A percentile compares a stretch with the other conserved stretches of the same genome.
Evolutionary conservation across 495 filamentous ascomycete genomes (phyloP).

Genomic region (Penicillium lividum): DNA sequence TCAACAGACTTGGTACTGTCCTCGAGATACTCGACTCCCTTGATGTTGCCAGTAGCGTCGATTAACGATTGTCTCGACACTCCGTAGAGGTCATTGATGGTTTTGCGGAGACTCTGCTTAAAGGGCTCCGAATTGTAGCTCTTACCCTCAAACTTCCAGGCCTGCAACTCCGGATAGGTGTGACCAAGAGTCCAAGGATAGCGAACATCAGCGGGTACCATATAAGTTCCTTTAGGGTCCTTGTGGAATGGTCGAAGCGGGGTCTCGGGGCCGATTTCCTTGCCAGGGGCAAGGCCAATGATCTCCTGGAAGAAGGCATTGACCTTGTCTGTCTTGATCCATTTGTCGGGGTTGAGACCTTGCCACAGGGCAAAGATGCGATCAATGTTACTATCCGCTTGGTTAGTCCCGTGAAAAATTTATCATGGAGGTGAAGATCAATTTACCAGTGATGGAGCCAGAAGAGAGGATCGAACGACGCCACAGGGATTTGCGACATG

Average conservation of each 20-base stretch:
- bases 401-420: background rate
- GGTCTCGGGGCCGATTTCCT: conserved; percentile 10
- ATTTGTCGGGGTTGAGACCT: conserved; percentile 33
- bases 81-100: conserved; percentile 39
- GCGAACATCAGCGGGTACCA: conserved; percentile 30
- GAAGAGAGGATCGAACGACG: conserved; percentile 49
- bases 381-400: conserved; percentile 37
- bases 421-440: background rate
- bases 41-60: background rate
- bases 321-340: conserved; percentile 20
- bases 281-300: conserved; percentile 22
- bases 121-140: conserved; percentile 18
- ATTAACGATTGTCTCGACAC: conserved; percentile 9
- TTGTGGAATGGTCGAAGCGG: conserved; percentile 38
- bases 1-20: conserved; percentile 10
- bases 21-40: conserved; percentile 6
- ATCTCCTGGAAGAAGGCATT: conserved; percentile 20
- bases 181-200: conserved; percentile 41
- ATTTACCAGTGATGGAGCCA: conserved; percentile 27
- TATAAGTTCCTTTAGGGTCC: conserved; percentile 28
- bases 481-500: conserved; percentile 40
- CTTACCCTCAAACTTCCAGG: conserved; percentile 28
- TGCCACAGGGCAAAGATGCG: conserved; percentile 44
- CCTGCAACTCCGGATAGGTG: conserved; percentile 50
- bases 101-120: conserved; percentile 26